Evolutionary conservation across 495 filamentous ascomycete genomes (phyloP).

Genomic region (Venustampulla echinocandica): DNA sequence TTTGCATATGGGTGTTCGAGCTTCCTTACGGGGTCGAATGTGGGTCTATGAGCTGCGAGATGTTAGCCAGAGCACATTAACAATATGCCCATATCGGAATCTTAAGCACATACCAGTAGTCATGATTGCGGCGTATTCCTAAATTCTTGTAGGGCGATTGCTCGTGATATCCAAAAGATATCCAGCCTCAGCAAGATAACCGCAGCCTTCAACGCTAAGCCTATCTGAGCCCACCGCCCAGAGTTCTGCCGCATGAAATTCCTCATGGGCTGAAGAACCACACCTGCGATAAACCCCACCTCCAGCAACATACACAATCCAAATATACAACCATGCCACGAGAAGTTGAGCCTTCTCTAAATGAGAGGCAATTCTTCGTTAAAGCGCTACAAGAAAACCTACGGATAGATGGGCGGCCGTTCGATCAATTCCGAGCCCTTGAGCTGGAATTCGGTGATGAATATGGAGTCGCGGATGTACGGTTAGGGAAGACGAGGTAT

Average conservation of each 20-base stretch:
- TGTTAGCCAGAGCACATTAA: conserved; percentile 10
- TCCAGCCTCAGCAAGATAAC: neutral
- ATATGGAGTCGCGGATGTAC: conserved; percentile 83
- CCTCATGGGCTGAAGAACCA: too few relatives aligned
- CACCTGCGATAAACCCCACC: conserved; percentile 5
- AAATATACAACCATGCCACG: conserved; percentile 59
- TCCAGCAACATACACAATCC: conserved; percentile 9
- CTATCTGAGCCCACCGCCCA: conserved; percentile 14
- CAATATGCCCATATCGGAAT: too few relatives aligned
- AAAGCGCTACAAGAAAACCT: conserved; percentile 66
- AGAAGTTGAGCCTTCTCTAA: conserved; percentile 74
- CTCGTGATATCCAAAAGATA: neutral
- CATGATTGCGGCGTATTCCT: conserved; percentile 18
- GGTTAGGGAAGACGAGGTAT: conserved; percentile 84
- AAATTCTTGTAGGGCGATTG: too few relatives aligned
- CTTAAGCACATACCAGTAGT: conserved; percentile 28
- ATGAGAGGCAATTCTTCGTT: conserved; percentile 67
- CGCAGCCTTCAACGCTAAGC: conserved; percentile 3
- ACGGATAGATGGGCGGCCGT: conserved; percentile 71
- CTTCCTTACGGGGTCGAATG: conserved; percentile 73
- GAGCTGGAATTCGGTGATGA: conserved; percentile 79
- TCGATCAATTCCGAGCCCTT: conserved; percentile 70
- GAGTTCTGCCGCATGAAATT: conserved; percentile 5
- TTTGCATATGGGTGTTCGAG: neutral
- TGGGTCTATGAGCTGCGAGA: conserved; percentile 75